phyloP scores from a whole-genome alignment of 2,329 filamentous ascomycete genomes.

The Colletotrichum plurivorum region DNA sequence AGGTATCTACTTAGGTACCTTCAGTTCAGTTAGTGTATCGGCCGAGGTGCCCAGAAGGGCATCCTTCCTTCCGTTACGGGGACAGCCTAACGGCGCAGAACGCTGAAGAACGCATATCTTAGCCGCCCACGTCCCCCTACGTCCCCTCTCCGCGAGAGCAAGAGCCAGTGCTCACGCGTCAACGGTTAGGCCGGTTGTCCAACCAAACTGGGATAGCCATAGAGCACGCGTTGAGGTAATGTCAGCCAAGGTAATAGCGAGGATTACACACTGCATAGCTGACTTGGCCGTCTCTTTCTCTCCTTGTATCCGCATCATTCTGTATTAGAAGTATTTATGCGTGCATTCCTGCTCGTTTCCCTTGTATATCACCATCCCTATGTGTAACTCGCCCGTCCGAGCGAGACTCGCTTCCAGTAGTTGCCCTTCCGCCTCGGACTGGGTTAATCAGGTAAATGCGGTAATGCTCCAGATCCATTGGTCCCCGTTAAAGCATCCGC shows the following conservation, averaged over 20 bases:
- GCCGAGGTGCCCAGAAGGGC: neutral
- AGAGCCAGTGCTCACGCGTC: constrained; percentile 2
- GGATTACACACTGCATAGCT: constrained; percentile 10
- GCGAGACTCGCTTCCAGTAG: constrained; percentile 17
- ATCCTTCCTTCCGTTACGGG: constrained; percentile 20
- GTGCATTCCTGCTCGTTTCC: constrained; percentile 27
- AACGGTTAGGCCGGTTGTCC: constrained; percentile 4
- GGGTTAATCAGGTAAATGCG: constrained; percentile 4
- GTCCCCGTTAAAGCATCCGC: constrained; percentile 5
- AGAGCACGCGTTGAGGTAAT: no score
- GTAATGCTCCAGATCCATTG: constrained; percentile 13
- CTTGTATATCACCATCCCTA: constrained; percentile 26
- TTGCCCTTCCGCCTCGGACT: constrained; percentile 16
- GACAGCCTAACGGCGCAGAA: constrained; percentile 33
- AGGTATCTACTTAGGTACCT: no score
- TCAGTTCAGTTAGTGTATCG: neutral
- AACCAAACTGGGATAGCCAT: no score
- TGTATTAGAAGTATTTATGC: constrained; percentile 3
- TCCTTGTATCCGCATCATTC: neutral
- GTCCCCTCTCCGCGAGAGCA: neutral
- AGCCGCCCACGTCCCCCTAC: constrained; percentile 5
- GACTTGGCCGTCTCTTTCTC: neutral
- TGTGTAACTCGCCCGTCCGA: constrained; percentile 9
- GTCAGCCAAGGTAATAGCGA: neutral
- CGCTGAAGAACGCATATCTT: constrained; percentile 36